These are phyloP conservation scores for Lichtheimia corymbifera DNA, from an alignment of 371 early-diverging fungal species.

Conservation along the genomic window DNA sequence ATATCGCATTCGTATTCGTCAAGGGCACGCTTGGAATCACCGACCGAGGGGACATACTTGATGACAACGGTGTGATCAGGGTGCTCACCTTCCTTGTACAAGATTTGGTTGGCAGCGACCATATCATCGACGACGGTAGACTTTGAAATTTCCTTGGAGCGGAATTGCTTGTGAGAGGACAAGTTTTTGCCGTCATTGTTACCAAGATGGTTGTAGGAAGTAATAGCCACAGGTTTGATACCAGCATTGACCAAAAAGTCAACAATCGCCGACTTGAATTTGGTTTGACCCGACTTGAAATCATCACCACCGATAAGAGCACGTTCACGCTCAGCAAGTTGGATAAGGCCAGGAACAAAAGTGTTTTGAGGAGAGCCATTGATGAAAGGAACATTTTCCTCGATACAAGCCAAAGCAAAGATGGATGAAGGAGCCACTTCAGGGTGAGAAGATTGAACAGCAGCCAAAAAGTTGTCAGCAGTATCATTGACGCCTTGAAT, in stretches of 20 bases:
- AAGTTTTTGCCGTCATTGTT: slow-evolving; percentile 99
- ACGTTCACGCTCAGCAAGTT: slow-evolving; percentile 84
- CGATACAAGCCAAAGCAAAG: slow-evolving; percentile 95
- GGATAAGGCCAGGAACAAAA: slow-evolving; percentile 91
- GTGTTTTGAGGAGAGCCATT: slow-evolving; percentile 99
- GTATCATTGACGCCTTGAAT: slow-evolving; percentile 94
- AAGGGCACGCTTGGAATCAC: slow-evolving; percentile 96
- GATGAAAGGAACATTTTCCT: slow-evolving; percentile 93
- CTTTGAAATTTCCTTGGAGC: slow-evolving; percentile 98
- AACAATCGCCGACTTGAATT: slow-evolving; percentile 96
- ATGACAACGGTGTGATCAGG: slow-evolving; percentile 97
- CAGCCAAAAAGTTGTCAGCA: slow-evolving; percentile 84
- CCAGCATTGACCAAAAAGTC: slow-evolving; percentile 98
- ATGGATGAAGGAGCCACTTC: slow-evolving; percentile 96
- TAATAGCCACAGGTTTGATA: slow-evolving; percentile 96
- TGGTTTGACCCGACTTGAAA: slow-evolving; percentile 98
- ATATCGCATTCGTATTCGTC: slow-evolving; percentile 98
- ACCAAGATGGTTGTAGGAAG: slow-evolving; percentile 97
- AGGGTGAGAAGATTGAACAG: slow-evolving; percentile 77
- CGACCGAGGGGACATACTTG: slow-evolving; percentile 96
- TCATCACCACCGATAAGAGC: slow-evolving; percentile 97
- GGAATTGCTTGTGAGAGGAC: slow-evolving; percentile 95
- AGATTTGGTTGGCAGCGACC: slow-evolving; percentile 90
- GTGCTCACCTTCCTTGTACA: slow-evolving; percentile 88
- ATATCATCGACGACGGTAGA: slow-evolving; percentile 97